phyloP scores from a whole-genome alignment of 164 flowering plant species.

The Echeveria elegans region DNA sequence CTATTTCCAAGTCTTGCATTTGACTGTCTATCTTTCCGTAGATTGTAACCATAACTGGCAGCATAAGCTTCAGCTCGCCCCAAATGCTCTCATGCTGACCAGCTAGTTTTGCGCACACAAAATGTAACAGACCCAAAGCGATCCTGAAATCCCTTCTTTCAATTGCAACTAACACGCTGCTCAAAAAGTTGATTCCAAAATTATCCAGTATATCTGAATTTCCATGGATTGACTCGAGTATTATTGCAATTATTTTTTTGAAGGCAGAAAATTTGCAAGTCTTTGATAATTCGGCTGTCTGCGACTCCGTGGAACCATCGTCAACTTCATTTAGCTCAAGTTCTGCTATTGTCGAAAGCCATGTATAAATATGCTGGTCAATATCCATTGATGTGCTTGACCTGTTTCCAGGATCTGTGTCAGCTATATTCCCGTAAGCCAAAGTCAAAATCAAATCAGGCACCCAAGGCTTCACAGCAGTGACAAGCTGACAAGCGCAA shows the following conservation, averaged over 20 bases:
- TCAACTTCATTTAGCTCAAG: conserved; percentile 37
- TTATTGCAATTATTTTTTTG: conserved; percentile 36
- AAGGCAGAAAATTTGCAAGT: conserved; percentile 25
- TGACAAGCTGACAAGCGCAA: conserved; percentile 37
- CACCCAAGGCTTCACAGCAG: conserved; percentile 62
- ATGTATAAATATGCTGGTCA: conserved; percentile 27
- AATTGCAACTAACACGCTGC: conserved; percentile 28
- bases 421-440: conserved; percentile 32
- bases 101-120: conserved; percentile 53
- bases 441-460: conserved; percentile 77
- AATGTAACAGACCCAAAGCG: conserved; percentile 52
- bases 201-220: conserved; percentile 46
- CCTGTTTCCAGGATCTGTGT: conserved; percentile 18
- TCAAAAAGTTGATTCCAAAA: conserved; percentile 44
- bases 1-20: conserved; percentile 21
- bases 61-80: conserved; percentile 42
- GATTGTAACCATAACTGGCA: conserved; percentile 35
- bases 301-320: conserved; percentile 25
- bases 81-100: conserved; percentile 32
- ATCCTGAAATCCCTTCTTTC: conserved; percentile 45
- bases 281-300: conserved; percentile 16
- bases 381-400: conserved; percentile 15
- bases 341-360: conserved; percentile 51
- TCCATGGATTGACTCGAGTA: conserved; percentile 30
- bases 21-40: conserved; percentile 36